Base-by-base conservation (phyloP, 257 asterid genomes). In the Rauvolfia tetraphylla region DNA sequence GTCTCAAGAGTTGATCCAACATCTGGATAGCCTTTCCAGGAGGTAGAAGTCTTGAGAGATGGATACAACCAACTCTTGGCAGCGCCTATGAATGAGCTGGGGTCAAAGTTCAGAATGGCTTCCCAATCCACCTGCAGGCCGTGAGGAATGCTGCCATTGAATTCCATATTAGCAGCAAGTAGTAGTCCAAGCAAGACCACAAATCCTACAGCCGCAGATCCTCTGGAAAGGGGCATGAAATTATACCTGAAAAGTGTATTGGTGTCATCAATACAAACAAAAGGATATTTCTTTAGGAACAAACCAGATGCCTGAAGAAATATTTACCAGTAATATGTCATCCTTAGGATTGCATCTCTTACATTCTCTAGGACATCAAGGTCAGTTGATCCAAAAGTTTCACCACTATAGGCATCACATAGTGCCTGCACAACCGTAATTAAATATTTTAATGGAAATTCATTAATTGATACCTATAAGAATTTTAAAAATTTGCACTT, bases 101-200 rank as follows among this genome's bases (percentile, higher is more conserved):
- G 96, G 75, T 92, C 91, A 3, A 86, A 82, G 79, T 90, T 92
- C 34, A 95, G 89, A 78, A 92, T 88, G 79, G 99, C 99, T 79
- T 95, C 99, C 99, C 99, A 95, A 49, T 95, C 98, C 76, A 92
- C 85, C 92, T 95, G 98, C 49, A 91, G 68, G 15, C 96, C 97
- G 78, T 89, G 90, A 0, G 99, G 99, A 76, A 95, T 88, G 86
- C 87, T 91, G 77, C 97, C 99, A 20, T 90, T 88, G 86, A 91
- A 92, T 83, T 95, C 98, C 97, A 95, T 92, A 81, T 95, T 95
- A 72, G 98, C 97, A 2, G 99, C 99, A 46, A 95, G 96, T 41
- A 93, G 79, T 76, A 95, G 83, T 74, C 99, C 98, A 29, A 95
- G 96, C 82, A 92, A 79, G 81, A 92, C 98, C 42, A 88, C 81